Base-by-base conservation (phyloP, 106 monocot genomes). In the Apostasia shenzhenica region DNA sequence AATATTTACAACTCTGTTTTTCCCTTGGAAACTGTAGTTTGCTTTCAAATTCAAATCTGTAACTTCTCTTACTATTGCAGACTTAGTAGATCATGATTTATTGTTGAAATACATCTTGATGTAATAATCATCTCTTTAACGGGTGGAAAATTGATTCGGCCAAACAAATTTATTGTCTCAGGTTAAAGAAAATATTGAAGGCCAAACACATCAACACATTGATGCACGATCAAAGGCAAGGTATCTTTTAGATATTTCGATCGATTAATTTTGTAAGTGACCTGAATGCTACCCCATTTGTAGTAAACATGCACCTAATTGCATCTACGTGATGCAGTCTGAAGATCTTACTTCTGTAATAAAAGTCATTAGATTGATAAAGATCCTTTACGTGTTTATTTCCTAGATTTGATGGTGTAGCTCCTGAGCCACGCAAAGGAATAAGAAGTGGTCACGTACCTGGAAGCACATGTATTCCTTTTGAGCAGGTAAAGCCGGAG, bases 391-490 rank as follows among this genome's bases (percentile, higher is more conserved):
- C 26, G 26, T 26, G 13, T 63, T 63, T 45, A 3, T 56, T 63
- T 53, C 45, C 54, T 73, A 97, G 97, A 75, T 97, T 92, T 92
- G 97, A 97, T 60, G 97, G 97, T 60, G 67, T 3, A 51, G 73
- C 85, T 60, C 92, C 87, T 54, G 97, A 97, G 66, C 97, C 97
- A 76, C 86, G 97, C 41, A 97, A 97, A 61, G 97, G 97, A 68
- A 75, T 92, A 63, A 84, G 79, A 83, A 68, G 79, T 70, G 97
- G 97, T 47, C 97, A 97, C 74, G 85, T 97, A 47, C 92, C 97
- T 64, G 92, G 92, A 41, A 92, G 92, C 70, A 97, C 86, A 90
- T 97, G 97, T 60, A 81, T 97, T 70, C 89, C 97, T 75, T 97
- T 97, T 81, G 67, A 43, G n/a, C 81, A 84, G 95, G 95, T 88